Evolutionary conservation across 108 stramenopile genomes (phyloP).

Genomic region (Aurantiochytrium sp.): DNA sequence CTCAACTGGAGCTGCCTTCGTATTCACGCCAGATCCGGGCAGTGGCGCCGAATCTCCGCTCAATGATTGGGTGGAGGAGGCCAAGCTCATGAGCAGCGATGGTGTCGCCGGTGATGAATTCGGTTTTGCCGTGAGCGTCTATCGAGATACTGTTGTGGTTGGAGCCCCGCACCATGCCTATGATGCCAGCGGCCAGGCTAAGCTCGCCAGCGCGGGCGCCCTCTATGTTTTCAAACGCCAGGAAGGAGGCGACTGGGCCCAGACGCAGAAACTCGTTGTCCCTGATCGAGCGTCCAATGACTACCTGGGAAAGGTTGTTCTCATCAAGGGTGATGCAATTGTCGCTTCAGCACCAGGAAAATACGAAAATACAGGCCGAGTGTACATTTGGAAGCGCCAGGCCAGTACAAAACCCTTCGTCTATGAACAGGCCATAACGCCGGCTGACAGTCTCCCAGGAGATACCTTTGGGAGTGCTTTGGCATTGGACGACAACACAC

Average conservation of each 20-base stretch:
- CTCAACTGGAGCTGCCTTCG: background rate
- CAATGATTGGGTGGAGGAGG: background rate
- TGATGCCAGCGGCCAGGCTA: background rate
- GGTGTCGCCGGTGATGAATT: background rate
- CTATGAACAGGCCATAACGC: background rate
- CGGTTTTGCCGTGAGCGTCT: background rate
- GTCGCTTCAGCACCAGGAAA: constrained; percentile 43
- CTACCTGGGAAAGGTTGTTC: constrained; percentile 53
- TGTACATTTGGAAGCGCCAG: background rate
- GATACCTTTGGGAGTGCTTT: background rate
- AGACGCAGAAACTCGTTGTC: background rate
- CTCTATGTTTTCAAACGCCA: background rate
- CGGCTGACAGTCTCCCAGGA: background rate
- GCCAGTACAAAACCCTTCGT: background rate
- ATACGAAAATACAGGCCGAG: constrained; percentile 30
- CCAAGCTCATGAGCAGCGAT: background rate
- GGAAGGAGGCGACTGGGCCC: background rate
- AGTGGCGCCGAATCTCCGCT: background rate
- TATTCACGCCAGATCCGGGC: background rate
- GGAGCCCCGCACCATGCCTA: background rate
- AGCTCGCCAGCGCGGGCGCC: background rate
- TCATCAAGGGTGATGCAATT: constrained; percentile 36
- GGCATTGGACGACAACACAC: background rate
- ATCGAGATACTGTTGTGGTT: background rate
- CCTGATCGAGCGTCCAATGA: background rate